phyloP scores from a whole-genome alignment of 2,329 filamentous ascomycete genomes.

The Phaeosphaeria sp. region DNA sequence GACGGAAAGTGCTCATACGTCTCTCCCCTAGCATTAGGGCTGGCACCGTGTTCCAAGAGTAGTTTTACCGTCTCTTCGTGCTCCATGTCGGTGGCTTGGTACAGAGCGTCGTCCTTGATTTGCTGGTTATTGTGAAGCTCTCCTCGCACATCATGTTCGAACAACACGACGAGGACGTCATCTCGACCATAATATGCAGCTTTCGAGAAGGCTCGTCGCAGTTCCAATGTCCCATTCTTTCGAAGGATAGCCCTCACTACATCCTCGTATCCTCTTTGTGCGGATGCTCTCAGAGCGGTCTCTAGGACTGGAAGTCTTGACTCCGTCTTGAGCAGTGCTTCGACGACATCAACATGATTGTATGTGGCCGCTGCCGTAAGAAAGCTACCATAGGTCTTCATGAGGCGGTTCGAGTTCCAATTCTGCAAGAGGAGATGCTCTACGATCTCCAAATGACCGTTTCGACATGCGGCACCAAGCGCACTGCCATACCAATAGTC shows the following conservation, averaged over 20 bases:
- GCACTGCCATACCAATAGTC: constrained; percentile 29
- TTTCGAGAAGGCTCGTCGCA: constrained; percentile 26
- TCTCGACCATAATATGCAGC: constrained; percentile 26
- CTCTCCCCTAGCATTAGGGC: constrained; percentile 26
- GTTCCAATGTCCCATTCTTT: constrained; percentile 14
- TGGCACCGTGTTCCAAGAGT: constrained; percentile 24
- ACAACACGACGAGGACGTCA: constrained; percentile 20
- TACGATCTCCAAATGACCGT: constrained; percentile 25
- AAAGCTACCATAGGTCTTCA: constrained; percentile 28
- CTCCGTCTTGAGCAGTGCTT: constrained; percentile 24
- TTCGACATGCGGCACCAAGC: constrained; percentile 23
- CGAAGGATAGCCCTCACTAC: constrained; percentile 25
- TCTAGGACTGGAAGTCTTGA: constrained; percentile 21
- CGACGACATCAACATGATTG: constrained; percentile 25
- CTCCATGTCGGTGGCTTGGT: constrained; percentile 26
- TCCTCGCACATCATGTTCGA: neutral
- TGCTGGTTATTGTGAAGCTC: neutral
- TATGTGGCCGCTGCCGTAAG: constrained; percentile 30
- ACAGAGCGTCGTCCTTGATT: constrained; percentile 20
- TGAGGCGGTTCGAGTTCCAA: constrained; percentile 21
- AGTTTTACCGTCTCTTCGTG: constrained; percentile 25
- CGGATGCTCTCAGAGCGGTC: constrained; percentile 26
- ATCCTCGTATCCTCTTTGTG: constrained; percentile 22
- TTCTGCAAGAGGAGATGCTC: constrained; percentile 22
- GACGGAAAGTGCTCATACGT: constrained; percentile 14